A percentile compares a stretch with the other conserved stretches of the same genome.
phyloP scores from a whole-genome alignment of 176 grass and related monocot species.

The Hsuehochloa calcarea region DNA sequence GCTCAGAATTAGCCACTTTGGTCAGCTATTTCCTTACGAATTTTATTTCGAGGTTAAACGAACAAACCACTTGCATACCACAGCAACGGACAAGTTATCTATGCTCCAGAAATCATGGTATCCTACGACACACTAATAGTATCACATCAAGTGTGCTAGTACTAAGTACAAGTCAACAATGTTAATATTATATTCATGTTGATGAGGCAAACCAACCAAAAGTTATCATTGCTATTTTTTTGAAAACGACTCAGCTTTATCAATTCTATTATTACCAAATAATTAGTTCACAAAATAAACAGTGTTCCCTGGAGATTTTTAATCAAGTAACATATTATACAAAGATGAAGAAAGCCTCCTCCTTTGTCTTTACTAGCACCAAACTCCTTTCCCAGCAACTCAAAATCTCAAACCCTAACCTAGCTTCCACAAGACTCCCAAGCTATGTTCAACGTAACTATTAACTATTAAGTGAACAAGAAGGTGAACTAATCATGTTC shows the following conservation, averaged over 20 bases:
- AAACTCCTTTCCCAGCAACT: constrained; percentile 16
- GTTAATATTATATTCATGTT: neutral
- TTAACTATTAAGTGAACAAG: neutral
- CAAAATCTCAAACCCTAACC: neutral
- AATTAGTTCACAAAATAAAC: neutral
- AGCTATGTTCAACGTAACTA: neutral
- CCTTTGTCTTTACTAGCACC: neutral
- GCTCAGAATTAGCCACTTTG: neutral
- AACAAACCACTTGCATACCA: neutral
- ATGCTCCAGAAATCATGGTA: neutral
- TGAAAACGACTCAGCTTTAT: neutral
- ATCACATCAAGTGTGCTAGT: neutral
- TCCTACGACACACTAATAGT: neutral
- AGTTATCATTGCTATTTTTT: neutral
- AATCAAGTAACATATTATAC: neutral
- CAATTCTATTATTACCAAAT: neutral
- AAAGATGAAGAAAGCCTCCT: neutral
- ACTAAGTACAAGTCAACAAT: neutral
- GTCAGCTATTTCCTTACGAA: neutral
- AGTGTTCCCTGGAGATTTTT: neutral
- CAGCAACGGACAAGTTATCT: neutral
- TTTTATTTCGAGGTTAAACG: neutral
- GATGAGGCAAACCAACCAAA: neutral
- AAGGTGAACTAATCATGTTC: neutral
- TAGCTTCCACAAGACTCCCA: neutral